These are phyloP conservation scores for Huntiella abstrusa DNA, from an alignment of 2,329 filamentous ascomycete genomes.

Conservation along the genomic window DNA sequence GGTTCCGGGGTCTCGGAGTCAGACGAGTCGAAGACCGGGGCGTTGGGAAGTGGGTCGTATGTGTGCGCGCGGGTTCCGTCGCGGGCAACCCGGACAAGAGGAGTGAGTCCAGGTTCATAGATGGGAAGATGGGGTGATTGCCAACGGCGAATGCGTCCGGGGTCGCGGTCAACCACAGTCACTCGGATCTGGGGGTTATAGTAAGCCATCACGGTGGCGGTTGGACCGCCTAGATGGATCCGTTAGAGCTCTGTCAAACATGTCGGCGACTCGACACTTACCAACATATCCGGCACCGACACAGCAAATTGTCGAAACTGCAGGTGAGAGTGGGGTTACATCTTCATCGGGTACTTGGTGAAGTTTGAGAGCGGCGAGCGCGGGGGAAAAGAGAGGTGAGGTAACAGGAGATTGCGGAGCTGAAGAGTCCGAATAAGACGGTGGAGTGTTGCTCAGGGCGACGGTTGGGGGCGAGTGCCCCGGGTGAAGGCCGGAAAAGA, in stretches of 20 bases:
- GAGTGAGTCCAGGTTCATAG: constrained; percentile 52
- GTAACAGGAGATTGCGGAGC: background rate
- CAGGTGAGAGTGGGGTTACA: background rate
- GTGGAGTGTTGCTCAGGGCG: background rate
- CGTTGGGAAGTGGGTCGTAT: constrained; percentile 21
- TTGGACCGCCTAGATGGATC: constrained; percentile 42
- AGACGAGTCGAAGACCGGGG: constrained; percentile 13
- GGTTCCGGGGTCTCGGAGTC: background rate
- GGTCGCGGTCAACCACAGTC: constrained; percentile 56
- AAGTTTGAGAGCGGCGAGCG: background rate
- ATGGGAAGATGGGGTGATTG: constrained; percentile 56
- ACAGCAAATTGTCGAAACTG: constrained; percentile 45
- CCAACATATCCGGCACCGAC: constrained; percentile 61
- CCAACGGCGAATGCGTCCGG: constrained; percentile 49
- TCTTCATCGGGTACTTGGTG: background rate
- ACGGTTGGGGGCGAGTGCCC: background rate
- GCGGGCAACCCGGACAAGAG: constrained; percentile 46
- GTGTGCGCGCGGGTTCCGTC: constrained; percentile 32
- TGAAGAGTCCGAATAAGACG: background rate
- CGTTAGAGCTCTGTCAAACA: background rate
- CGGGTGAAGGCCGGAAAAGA: background rate
- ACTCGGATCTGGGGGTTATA: constrained; percentile 53
- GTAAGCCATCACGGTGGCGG: constrained; percentile 53
- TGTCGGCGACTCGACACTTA: constrained; percentile 22
- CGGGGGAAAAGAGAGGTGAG: background rate